These are phyloP conservation scores for Scheffersomyces coipomensis DNA, from an alignment of 805 yeast genomes.

Conservation along the genomic window DNA sequence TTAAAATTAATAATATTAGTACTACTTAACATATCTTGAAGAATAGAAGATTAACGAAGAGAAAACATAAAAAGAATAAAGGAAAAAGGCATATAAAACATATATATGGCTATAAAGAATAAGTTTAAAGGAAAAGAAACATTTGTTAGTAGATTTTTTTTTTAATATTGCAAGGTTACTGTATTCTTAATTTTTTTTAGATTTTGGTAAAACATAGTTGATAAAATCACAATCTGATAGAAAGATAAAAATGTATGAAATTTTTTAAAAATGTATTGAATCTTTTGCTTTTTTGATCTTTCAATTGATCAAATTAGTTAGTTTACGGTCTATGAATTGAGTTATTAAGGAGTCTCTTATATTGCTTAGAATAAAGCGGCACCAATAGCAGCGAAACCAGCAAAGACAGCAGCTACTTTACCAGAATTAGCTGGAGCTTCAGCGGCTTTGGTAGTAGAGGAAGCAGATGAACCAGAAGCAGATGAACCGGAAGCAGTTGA, in stretches of 20 bases:
- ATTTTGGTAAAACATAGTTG: too few relatives aligned
- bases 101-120: too few relatives aligned
- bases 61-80: constrained; percentile 3
- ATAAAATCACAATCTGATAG: too few relatives aligned
- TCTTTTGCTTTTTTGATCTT: too few relatives aligned
- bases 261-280: too few relatives aligned
- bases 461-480: constrained; percentile 12
- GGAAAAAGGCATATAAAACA: too few relatives aligned
- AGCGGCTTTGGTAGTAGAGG: constrained; percentile 16
- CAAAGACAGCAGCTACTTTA: constrained; percentile 25
- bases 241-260: too few relatives aligned
- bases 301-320: too few relatives aligned
- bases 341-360: background rate
- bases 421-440: constrained; percentile 24
- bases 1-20: constrained; percentile 1
- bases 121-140: too few relatives aligned
- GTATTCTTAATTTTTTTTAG: too few relatives aligned
- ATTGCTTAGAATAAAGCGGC: constrained; percentile 24
- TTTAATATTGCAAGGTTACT: background rate
- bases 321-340: too few relatives aligned
- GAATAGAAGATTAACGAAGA: background rate
- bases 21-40: background rate
- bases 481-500: constrained; percentile 18
- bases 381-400: constrained; percentile 37
- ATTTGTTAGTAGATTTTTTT: background rate